A percentile compares a stretch with the other conserved stretches of the same genome.
These are phyloP conservation scores for Yamadazyma epiphylla DNA, from an alignment of 1,139 yeast genomes.

Conservation along the genomic window DNA sequence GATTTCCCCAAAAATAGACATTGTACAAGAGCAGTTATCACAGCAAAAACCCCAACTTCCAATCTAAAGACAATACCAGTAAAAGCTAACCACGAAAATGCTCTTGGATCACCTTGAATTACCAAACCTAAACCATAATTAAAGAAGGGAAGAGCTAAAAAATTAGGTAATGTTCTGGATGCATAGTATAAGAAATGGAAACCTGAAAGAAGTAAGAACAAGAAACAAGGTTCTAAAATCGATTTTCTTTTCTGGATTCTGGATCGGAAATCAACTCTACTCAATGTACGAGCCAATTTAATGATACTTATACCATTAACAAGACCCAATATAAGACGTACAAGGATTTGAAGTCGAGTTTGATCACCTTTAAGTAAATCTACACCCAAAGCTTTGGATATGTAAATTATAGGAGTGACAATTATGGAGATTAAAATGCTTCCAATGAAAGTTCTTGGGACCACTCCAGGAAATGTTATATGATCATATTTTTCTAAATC, in stretches of 20 bases:
- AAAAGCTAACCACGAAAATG: constrained; percentile 58
- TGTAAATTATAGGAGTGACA: constrained; percentile 21
- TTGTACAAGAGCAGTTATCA: constrained; percentile 41
- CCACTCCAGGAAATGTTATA: constrained; percentile 76
- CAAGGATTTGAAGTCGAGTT: constrained; percentile 43
- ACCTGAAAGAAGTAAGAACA: constrained; percentile 56
- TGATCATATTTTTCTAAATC: constrained; percentile 61
- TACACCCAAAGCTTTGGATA: constrained; percentile 25
- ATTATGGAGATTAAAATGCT: constrained; percentile 52
- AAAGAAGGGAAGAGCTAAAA: constrained; percentile 75
- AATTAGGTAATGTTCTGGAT: constrained; percentile 82
- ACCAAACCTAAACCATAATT: constrained; percentile 51
- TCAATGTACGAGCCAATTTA: constrained; percentile 22
- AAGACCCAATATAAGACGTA: constrained; percentile 53
- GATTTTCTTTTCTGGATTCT: constrained; percentile 12
- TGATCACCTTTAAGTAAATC: constrained; percentile 25
- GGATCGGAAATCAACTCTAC: constrained; percentile 21
- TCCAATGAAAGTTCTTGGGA: constrained; percentile 83
- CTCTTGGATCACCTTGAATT: constrained; percentile 48
- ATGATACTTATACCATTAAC: constrained; percentile 36
- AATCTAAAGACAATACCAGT: constrained; percentile 67
- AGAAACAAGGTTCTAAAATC: constrained; percentile 53
- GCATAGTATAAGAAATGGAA: constrained; percentile 79
- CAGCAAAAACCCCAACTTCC: constrained; percentile 64
- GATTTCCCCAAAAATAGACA: constrained; percentile 39